These are phyloP conservation scores for Podosphaera aphanis DNA, from an alignment of 2,329 filamentous ascomycete genomes.

Conservation along the genomic window DNA sequence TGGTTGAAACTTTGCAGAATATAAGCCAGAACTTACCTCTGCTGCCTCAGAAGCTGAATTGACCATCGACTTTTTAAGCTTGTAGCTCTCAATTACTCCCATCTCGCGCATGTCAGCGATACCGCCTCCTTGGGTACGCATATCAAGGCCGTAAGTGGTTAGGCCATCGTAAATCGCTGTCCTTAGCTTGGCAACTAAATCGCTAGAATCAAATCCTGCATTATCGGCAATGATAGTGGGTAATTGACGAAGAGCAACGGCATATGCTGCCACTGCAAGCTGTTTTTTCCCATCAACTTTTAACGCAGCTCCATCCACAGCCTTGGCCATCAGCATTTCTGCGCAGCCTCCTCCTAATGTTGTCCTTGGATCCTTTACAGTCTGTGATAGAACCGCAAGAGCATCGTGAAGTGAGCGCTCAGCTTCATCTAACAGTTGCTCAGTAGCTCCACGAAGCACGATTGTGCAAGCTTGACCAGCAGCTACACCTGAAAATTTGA, in stretches of 20 bases:
- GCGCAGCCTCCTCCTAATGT: slow-evolving; percentile 89
- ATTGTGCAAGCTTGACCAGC: slow-evolving; percentile 90
- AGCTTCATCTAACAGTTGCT: slow-evolving; percentile 89
- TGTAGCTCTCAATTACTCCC: slow-evolving; percentile 93
- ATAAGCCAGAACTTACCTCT: slow-evolving; percentile 41
- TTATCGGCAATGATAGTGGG: slow-evolving; percentile 96
- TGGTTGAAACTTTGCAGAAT: not conserved
- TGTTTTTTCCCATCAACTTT: slow-evolving; percentile 95
- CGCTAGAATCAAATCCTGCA: slow-evolving; percentile 83
- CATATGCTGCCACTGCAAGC: slow-evolving; percentile 75
- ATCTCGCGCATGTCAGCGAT: slow-evolving; percentile 90
- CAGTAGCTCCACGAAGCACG: slow-evolving; percentile 83
- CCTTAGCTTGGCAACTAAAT: slow-evolving; percentile 72
- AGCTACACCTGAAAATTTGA: slow-evolving; percentile 90
- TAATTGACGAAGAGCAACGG: slow-evolving; percentile 69
- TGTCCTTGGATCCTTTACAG: slow-evolving; percentile 77
- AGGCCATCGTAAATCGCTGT: slow-evolving; percentile 90
- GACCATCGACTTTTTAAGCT: slow-evolving; percentile 94
- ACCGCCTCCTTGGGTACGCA: slow-evolving; percentile 71
- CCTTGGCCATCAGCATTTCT: slow-evolving; percentile 98
- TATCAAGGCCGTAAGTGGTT: slow-evolving; percentile 74
- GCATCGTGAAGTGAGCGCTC: slow-evolving; percentile 93
- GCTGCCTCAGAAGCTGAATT: slow-evolving; percentile 89
- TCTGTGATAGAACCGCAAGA: slow-evolving; percentile 86
- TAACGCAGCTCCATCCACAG: slow-evolving; percentile 77